Base-by-base conservation (phyloP, 805 yeast genomes). In the Saccharomyces eubayanus region DNA sequence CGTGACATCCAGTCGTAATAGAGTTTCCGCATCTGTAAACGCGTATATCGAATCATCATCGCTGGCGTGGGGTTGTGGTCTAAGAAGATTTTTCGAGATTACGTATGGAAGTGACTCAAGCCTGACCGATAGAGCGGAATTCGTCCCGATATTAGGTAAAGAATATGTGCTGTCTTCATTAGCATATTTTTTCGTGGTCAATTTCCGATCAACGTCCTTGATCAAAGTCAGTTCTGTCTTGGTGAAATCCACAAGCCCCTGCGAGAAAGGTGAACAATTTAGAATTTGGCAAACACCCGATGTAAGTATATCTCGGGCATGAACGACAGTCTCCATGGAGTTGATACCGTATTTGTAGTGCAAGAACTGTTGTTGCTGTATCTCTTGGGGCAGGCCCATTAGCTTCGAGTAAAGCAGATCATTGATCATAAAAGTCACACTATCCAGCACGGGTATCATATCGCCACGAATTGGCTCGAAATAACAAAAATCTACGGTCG, bases 31-130 rank as follows among this genome's bases (percentile, higher is more conserved):
- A 40, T 56, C 53, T 2, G 67, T 62, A 52, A 67, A 67, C 2
- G 60, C 69, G 55, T 58, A 60, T 5, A 64, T 53, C 6, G 68
- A 57, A n/a, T 63, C 65, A 54, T 69, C 72, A 10, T 62, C 62
- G 9, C 36, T 12, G 3, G 29, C 16, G 2, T 53, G 24, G 10
- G 55, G 53, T 16, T 47, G 27, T 4, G 66, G 63, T 6, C 20
- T 48, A 1, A 60, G 52, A 27, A 60, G 29, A 2, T 58, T 61
- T 3, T 27, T 31, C 0, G 61, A 53, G 1, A 62, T 52, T 3
- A 67, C 62, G 14, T 49, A 27, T 11, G 43, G 43, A 16, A 36
- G 43, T 6, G 43, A 16, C 16, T 36, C 31, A 53, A 27, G 21
- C 31, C 28, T 27, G 43, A 49, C 6, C 20, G 46, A 24, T 48